These are phyloP conservation scores for Taiozyma sp. DNA, from an alignment of 1,139 yeast species.

Conservation along the genomic window DNA sequence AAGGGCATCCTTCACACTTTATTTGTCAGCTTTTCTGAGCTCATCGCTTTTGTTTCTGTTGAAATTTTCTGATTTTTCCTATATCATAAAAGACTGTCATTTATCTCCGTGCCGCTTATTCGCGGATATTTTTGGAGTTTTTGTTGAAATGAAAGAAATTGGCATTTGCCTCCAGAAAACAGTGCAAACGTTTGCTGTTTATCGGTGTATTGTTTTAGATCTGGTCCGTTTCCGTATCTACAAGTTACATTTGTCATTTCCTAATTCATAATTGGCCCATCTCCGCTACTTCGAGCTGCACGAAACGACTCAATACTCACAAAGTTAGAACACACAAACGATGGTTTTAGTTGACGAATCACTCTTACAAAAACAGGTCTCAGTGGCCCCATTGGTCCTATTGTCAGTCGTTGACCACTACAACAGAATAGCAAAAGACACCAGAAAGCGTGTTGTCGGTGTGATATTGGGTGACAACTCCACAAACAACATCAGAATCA, in stretches of 20 bases:
- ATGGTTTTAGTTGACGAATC: conserved; percentile 15
- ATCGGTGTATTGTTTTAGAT: background rate
- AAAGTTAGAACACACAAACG: background rate
- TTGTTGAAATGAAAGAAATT: background rate
- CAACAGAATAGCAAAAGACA: conserved; percentile 69
- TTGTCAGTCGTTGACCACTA: conserved; percentile 94
- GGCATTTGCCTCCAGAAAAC: background rate
- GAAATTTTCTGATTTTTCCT: background rate
- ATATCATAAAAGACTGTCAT: background rate
- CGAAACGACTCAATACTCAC: background rate
- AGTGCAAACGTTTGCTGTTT: background rate
- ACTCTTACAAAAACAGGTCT: conserved; percentile 53
- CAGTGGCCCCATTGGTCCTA: conserved; percentile 93
- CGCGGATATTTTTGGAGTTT: conserved; percentile 1
- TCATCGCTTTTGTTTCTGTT: background rate
- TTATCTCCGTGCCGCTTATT: background rate
- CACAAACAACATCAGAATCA: conserved; percentile 52
- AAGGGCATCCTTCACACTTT: conserved; percentile 41
- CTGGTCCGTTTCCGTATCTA: background rate
- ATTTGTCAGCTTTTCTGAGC: background rate
- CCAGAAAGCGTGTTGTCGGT: conserved; percentile 85
- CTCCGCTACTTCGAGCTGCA: background rate
- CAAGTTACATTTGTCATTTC: background rate
- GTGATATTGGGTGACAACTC: conserved; percentile 82
- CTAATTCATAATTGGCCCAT: background rate